phyloP scores from a whole-genome alignment of 129 eudicot species.

The Ambrosia artemisiifolia region DNA sequence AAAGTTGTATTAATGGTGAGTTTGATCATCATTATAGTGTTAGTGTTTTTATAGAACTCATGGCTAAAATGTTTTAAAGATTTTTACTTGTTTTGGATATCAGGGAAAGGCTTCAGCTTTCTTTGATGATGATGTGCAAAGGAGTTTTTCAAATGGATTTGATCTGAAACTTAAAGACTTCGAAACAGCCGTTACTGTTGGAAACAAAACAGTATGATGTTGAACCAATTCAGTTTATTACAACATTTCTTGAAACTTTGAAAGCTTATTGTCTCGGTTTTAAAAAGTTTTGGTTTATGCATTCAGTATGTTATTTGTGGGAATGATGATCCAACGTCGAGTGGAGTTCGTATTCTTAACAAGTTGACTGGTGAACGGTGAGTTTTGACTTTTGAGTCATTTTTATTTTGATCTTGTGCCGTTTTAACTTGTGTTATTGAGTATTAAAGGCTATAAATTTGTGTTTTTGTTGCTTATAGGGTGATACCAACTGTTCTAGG shows the following conservation, averaged over 20 bases:
- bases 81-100: neutral
- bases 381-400: slow-evolving; percentile 25
- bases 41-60: neutral
- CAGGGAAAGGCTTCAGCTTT: slow-evolving; percentile 96
- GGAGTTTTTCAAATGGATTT: slow-evolving; percentile 32
- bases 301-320: slow-evolving; percentile 80
- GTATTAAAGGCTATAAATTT: neutral
- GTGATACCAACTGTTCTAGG: slow-evolving; percentile 74
- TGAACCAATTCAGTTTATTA: slow-evolving; percentile 17
- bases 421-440: neutral
- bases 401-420: neutral
- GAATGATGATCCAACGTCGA: slow-evolving; percentile 40
- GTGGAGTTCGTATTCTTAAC: slow-evolving; percentile 51
- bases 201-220: slow-evolving; percentile 55
- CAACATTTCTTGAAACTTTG: slow-evolving; percentile 3
- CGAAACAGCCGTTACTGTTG: slow-evolving; percentile 44
- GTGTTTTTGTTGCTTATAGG: slow-evolving; percentile 40
- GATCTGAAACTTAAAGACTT: slow-evolving; percentile 48
- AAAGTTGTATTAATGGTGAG: slow-evolving; percentile 34
- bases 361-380: slow-evolving; percentile 54
- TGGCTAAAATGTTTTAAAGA: neutral
- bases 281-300: slow-evolving; percentile 11
- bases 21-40: neutral
- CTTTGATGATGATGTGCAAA: slow-evolving; percentile 50
- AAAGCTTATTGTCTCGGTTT: slow-evolving; percentile 5